Evolutionary conservation across 2,329 filamentous ascomycete species (phyloP), one percentile per base, ranked within the genome.

Genomic region (Ceratocystis cacaofunesta): DNA sequence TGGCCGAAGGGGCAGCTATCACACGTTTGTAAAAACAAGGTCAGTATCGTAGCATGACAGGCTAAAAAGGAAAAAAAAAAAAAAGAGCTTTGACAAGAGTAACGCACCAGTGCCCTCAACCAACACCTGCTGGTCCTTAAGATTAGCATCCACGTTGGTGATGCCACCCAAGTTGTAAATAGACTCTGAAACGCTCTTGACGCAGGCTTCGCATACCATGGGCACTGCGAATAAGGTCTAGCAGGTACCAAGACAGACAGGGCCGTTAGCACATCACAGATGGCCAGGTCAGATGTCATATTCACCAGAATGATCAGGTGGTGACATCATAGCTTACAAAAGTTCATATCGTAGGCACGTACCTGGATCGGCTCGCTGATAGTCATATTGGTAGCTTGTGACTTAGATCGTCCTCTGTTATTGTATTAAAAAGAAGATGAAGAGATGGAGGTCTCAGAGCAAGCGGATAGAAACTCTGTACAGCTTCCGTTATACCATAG

Each of bases 151-250:
- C 64, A 97, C 86, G 71, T 90, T 92, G 71, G 81, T 83, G 73
- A 97, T 89, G 52, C 92, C 91, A 72, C 84, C 80, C 55, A 97
- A 78, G 72, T 87, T 85, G 75, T 87, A 83, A 62, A 97, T 78
- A 61, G 90, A 86, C 69, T 83, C 82, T 72, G 90, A 90, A 74
- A 99, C 86, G 71, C 90, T 86, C 75, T 92, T 87, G 75, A 96
- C 85, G 78, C 94, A 97, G 72, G 82, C 80, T 71, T 95, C 87
- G 78, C 94, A 97, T 76, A 86, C 90, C 80, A 97, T 86, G 65
- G 91, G 92, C 70, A 97, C 94, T 69, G 92, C 91, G 76, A 97
- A 97, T 69, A 92, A 87, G 68, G 92, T 95, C 88, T 97, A 69
- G 12, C n/a, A 32, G 28, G 2, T 41, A 17, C 52, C 52, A 32